Evolutionary conservation across 352 stramenopile species (phyloP).

Genomic region (Phytophthora multivora): DNA sequence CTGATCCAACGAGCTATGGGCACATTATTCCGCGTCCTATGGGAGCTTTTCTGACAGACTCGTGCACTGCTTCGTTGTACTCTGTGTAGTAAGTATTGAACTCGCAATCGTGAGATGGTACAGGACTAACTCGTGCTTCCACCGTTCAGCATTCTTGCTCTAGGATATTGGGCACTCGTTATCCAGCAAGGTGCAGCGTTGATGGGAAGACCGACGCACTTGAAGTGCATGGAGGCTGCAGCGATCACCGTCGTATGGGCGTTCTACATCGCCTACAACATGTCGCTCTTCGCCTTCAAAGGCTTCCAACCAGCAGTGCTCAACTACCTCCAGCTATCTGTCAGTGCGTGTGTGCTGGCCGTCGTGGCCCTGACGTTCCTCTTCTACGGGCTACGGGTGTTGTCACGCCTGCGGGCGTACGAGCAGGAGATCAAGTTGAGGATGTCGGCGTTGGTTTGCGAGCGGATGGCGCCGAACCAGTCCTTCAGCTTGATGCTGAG

Average conservation of each 20-base stretch:
- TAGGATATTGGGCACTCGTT: slow-evolving; percentile 39
- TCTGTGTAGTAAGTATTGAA: slow-evolving; percentile 37
- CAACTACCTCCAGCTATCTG: slow-evolving; percentile 35
- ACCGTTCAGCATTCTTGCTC: slow-evolving; percentile 30
- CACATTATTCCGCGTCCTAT: slow-evolving; percentile 35
- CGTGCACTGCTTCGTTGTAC: slow-evolving; percentile 41
- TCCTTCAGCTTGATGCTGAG: slow-evolving; percentile 32
- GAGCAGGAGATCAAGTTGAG: slow-evolving; percentile 34
- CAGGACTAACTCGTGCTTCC: slow-evolving; percentile 1
- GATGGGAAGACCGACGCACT: slow-evolving; percentile 13
- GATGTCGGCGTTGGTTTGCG: slow-evolving; percentile 26
- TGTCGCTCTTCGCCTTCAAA: slow-evolving; percentile 37
- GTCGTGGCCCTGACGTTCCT: slow-evolving; percentile 28
- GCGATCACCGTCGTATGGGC: slow-evolving; percentile 32
- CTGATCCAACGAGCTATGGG: slow-evolving; percentile 37
- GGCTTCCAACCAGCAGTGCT: slow-evolving; percentile 35
- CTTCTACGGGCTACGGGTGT: slow-evolving; percentile 34
- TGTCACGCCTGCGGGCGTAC: slow-evolving; percentile 29
- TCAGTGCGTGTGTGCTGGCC: slow-evolving; percentile 24
- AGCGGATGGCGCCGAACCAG: slow-evolving; percentile 29
- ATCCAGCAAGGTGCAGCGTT: slow-evolving; percentile 36
- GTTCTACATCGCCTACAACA: slow-evolving; percentile 37
- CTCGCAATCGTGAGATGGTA: background rate
- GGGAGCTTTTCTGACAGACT: slow-evolving; percentile 30
- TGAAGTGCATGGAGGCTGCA: slow-evolving; percentile 26